Base-by-base conservation (phyloP, 176 grass and related monocot genomes). In the Oryza meridionalis region DNA sequence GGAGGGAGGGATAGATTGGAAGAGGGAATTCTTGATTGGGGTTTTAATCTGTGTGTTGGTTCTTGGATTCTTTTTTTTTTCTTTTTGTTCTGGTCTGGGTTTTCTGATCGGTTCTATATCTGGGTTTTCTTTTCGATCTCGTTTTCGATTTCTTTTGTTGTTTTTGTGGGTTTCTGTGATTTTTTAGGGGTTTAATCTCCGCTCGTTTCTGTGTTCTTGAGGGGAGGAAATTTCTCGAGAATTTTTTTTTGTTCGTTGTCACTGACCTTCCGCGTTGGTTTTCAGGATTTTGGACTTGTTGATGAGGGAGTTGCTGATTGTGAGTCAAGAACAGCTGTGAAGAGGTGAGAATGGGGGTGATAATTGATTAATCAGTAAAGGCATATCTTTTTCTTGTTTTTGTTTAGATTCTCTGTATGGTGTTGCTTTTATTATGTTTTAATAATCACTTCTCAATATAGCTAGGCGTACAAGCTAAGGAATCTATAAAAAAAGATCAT, bases 271-370 rank as follows among this genome's bases (percentile, higher is more conserved):
- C 16, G 11, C 85, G 74, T 64, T 75, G 11, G 19, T 62, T 16
- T 2, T 59, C 89, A 90, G 89, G 76, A 85, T 47, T 63, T 75
- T 78, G 19, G 17, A 12, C 17, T 65, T 79, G 65, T 78, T 75
- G 17, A 87, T 26, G 84, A 69, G 24, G 75, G 73, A 73, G 42
- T 62, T 40, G 58, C 67, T 67, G 19, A 7, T 47, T 11, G 79
- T 25, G 84, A 71, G 50, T 63, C 80, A 75, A 76, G 24, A 43
- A 10, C 85, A 65, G 65, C 69, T 3, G 53, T 72, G 65, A 91
- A 80, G 46, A 87, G 81, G 89, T 91, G 81, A 87, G 80, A 33
- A 74, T 71, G 70, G n/a, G 38, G 89, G 76, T 59, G 70, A 86
- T 89, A 76, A 91, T 83, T 86, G 65, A 75, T 87, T 70, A 81